Conservation (phyloP, 2,329 filamentous ascomycete species). For the Aureobasidium leucospermi region DNA sequence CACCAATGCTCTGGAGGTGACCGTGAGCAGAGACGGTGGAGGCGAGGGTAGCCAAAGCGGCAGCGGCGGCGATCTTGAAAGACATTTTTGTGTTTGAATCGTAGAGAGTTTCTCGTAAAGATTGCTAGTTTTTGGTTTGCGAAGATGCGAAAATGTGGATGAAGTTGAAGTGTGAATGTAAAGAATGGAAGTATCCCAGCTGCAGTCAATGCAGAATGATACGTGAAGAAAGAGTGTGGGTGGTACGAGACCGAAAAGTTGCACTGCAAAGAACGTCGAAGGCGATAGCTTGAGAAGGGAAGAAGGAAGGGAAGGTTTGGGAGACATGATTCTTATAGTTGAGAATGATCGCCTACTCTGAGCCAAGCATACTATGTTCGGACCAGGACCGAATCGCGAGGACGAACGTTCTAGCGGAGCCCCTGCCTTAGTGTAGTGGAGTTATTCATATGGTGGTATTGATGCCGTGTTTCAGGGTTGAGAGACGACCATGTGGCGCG, state of each 20-base stretch:
- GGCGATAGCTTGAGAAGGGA: constrained; percentile 2
- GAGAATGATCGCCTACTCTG: not conserved
- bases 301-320: not conserved
- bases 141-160: constrained; percentile 1
- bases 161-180: not conserved
- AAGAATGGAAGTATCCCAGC: constrained; percentile 14
- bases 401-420: constrained; percentile 4
- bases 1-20: constrained; percentile 36
- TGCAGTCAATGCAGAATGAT: constrained; percentile 14
- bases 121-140: constrained; percentile 2
- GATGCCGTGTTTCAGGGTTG: constrained; percentile 2
- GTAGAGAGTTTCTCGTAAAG: not conserved
- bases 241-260: constrained; percentile 13
- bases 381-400: not conserved
- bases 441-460: constrained; percentile 6
- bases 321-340: constrained; percentile 7
- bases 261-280: constrained; percentile 13
- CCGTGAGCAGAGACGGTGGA: constrained; percentile 41
- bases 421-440: constrained; percentile 13
- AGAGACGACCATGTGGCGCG: constrained; percentile 5
- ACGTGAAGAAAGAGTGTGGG: constrained; percentile 12
- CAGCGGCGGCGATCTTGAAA: constrained; percentile 20
- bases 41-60: constrained; percentile 26
- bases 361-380: not conserved
- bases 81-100: constrained; percentile 20